Conservation (phyloP, 805 yeast genomes). For the Isabelozyma pseudorhagii region DNA sequence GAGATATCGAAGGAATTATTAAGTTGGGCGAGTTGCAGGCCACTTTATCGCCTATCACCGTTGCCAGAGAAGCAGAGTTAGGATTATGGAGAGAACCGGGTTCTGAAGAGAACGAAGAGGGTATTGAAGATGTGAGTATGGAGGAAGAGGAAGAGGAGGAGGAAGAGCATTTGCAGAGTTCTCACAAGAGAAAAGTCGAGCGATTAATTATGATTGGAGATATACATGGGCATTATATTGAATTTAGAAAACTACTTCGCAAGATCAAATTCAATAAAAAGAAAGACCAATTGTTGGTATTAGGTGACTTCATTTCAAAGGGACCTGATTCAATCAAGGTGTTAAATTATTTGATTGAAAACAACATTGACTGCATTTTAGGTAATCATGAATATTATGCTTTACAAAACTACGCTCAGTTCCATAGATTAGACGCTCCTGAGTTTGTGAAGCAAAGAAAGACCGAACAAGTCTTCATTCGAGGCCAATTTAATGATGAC, state of each 20-base stretch:
- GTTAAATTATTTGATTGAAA: conserved; percentile 56
- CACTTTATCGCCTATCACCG: conserved; percentile 21
- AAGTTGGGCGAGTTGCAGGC: conserved; percentile 22
- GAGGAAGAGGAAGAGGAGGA: conserved; percentile 4
- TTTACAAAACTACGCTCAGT: conserved; percentile 59
- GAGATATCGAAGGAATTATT: conserved; percentile 19
- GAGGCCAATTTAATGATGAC: conserved; percentile 24
- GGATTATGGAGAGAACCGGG: conserved; percentile 4
- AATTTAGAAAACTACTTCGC: conserved; percentile 50
- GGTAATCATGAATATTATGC: conserved; percentile 88
- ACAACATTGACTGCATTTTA: conserved; percentile 67
- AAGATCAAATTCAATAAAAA: conserved; percentile 45
- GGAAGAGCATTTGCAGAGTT: conserved; percentile 1
- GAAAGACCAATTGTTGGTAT: conserved; percentile 58
- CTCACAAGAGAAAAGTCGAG: conserved; percentile 15
- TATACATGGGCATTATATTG: conserved; percentile 74
- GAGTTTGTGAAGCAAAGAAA: conserved; percentile 12
- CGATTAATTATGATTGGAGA: conserved; percentile 79
- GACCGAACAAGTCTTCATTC: conserved; percentile 5
- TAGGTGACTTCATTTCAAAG: conserved; percentile 85
- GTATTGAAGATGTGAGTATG: neutral
- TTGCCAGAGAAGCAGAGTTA: conserved; percentile 10
- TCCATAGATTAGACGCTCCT: conserved; percentile 47
- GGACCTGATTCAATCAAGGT: conserved; percentile 76
- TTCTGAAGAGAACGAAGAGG: neutral